These are phyloP conservation scores for Gynandropsis gynandra DNA, from an alignment of 345 rosid genomes.

Conservation along the genomic window DNA sequence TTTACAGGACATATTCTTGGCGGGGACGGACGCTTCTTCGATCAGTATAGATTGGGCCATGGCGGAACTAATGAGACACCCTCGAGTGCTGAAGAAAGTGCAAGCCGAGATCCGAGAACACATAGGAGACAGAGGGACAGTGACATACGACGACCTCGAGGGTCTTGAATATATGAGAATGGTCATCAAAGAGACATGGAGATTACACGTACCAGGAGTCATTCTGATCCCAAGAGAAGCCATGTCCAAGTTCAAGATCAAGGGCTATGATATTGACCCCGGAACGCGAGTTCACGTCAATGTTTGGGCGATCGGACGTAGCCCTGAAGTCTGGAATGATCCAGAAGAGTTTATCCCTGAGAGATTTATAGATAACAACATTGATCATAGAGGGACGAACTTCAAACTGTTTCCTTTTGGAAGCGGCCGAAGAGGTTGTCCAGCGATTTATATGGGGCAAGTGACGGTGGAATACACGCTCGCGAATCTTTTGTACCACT, in stretches of 20 bases:
- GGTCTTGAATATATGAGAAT: slow-evolving; percentile 32
- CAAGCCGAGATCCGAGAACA: slow-evolving; percentile 28
- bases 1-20: slow-evolving; percentile 31
- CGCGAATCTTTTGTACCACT: slow-evolving; percentile 28
- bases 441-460: slow-evolving; percentile 18
- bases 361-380: slow-evolving; percentile 22
- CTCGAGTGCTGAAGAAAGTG: slow-evolving; percentile 28
- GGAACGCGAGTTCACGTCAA: slow-evolving; percentile 27
- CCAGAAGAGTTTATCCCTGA: slow-evolving; percentile 32
- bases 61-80: slow-evolving; percentile 31
- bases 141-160: slow-evolving; percentile 17
- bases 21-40: slow-evolving; percentile 28
- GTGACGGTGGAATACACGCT: slow-evolving; percentile 19
- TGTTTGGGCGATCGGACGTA: slow-evolving; percentile 36
- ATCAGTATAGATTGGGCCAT: slow-evolving; percentile 26
- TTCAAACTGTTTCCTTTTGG: slow-evolving; percentile 35
- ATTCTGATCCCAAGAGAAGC: slow-evolving; percentile 34
- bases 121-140: slow-evolving; percentile 20
- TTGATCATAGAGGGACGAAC: slow-evolving; percentile 29
- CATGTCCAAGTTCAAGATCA: slow-evolving; percentile 23
- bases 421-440: slow-evolving; percentile 33
- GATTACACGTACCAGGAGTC: slow-evolving; percentile 38
- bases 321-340: slow-evolving; percentile 23
- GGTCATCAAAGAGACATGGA: slow-evolving; percentile 33
- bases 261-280: slow-evolving; percentile 24